Evolutionary conservation across 768 basidiomycete species (phyloP), one percentile per base, ranked within the genome.

Genomic region (Boletales sp.): DNA sequence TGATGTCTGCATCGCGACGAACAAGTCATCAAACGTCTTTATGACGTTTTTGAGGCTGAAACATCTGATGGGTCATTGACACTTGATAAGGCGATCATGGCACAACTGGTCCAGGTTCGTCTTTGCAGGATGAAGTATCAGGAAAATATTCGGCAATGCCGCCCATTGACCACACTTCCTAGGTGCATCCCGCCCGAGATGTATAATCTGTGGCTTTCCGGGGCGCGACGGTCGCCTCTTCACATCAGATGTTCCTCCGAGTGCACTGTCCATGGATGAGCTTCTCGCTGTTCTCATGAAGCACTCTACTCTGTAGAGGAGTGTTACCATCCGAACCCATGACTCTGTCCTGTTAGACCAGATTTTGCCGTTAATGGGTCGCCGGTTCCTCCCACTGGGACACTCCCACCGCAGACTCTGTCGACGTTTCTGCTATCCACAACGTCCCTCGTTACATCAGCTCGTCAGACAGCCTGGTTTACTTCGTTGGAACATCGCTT

Each of bases 191-290:
- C 81, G 5, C 66, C 67, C 1, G 83, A 85, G 58, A 81, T 41
- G 80, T 84, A 37, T 85, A 69, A 59, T 15, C 68, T 77, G 46
- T 84, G 81, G 80, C 73, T 84, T 14, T 63, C 68, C 44, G 79
- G 69, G 54, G 78, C 77, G 8, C 66, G 67, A 37, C 61, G 66
- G 28, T 72, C 72, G 15, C 71, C 68, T 8, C 71, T 84, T 40
- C 64, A 70, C 35, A 71, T 82, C 55, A 73, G 69, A 74, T 41
- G 54, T 73, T 43, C 57, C 64, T 28, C 49, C 61, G n/a, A 61
- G 70, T 44, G 53, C 57, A 25, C 56, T 62, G 49, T 60, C 61
- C 45, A 48, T 75, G 33, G 53, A 60, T 15, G 60, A 64, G n/a
- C 57, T 75, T 14, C 70, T 81, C 58, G 61, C 60, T 10, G 39